Evolutionary conservation across 306 rosid species (phyloP), one percentile per base, ranked within the genome.

Genomic region (Gastrolobium villosum): DNA sequence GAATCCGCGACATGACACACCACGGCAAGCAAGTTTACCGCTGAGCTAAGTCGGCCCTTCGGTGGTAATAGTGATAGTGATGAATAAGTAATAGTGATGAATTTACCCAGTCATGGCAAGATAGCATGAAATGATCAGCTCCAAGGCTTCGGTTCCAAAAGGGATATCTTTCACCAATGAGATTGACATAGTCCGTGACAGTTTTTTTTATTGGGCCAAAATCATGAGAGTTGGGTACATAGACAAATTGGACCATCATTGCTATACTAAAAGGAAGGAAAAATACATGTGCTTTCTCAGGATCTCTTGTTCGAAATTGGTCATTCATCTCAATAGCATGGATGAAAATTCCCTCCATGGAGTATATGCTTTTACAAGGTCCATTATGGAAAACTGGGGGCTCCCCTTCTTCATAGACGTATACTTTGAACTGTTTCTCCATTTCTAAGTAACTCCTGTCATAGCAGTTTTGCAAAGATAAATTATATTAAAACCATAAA

Each of bases 91-190:
- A 39, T 2, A 28, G 43, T 32, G 79, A 48, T 11, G 0, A 20
- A 87, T n/a, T 77, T 56, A 77, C 99, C 99, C 99, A 96, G 74
- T 96, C 99, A 66, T 96, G 99, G 90, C 99, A 96, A 59, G 97
- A 65, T 55, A 96, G 92, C 86, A 84, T 91, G 81, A 96, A 96
- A 53, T 96, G 99, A 83, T 96, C 99, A 2, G 93, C 92, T 11
- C 96, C 99, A 2, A 91, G 92, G 84, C 97, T 91, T 82, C 97
- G 86, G 41, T 96, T 96, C 99, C 99, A 96, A 67, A 39, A 93
- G 10, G 94, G 93, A 28, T 96, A 86, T 80, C 79, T 91, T 65
- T 15, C 52, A 0, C 87, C 76, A 20, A 96, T 65, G 67, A 96
- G 77, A 68, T 87, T 43, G 71, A 91, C 61, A 63, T 93, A 93